phyloP scores from a whole-genome alignment of 2,329 filamentous ascomycete genomes.

The Onygena corvina region DNA sequence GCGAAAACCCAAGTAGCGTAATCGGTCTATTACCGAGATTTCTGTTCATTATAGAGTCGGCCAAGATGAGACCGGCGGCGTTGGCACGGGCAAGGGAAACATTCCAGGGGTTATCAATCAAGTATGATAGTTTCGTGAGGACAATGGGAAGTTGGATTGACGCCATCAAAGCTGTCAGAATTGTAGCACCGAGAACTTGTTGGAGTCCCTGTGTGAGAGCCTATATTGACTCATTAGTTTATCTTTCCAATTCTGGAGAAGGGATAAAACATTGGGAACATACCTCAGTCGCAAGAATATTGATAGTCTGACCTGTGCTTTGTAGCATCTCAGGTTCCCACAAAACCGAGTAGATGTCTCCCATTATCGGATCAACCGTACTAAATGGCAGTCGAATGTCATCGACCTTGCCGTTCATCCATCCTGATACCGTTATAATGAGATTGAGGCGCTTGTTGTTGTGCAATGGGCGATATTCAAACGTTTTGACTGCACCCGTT shows the following conservation, averaged over 20 bases:
- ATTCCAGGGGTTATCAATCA: constrained; percentile 97
- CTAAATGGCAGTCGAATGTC: constrained; percentile 92
- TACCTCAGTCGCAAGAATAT: constrained; percentile 93
- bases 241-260: not conserved
- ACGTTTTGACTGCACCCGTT: constrained; percentile 86
- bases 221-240: constrained; percentile 33
- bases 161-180: constrained; percentile 81
- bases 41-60: constrained; percentile 82
- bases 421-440: constrained; percentile 87
- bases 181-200: constrained; percentile 82
- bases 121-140: constrained; percentile 82
- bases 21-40: constrained; percentile 85
- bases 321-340: constrained; percentile 98
- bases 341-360: constrained; percentile 88
- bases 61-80: constrained; percentile 77
- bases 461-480: constrained; percentile 90
- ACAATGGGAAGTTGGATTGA: constrained; percentile 85
- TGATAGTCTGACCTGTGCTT: constrained; percentile 97
- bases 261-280: constrained; percentile 20
- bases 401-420: constrained; percentile 97
- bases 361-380: constrained; percentile 95
- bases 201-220: constrained; percentile 92
- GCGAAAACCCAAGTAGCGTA: constrained; percentile 86
- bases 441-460: constrained; percentile 97
- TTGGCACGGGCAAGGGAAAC: constrained; percentile 89